These are phyloP conservation scores for Suhomyces sp. DNA, from an alignment of 805 yeast genomes.

Conservation along the genomic window DNA sequence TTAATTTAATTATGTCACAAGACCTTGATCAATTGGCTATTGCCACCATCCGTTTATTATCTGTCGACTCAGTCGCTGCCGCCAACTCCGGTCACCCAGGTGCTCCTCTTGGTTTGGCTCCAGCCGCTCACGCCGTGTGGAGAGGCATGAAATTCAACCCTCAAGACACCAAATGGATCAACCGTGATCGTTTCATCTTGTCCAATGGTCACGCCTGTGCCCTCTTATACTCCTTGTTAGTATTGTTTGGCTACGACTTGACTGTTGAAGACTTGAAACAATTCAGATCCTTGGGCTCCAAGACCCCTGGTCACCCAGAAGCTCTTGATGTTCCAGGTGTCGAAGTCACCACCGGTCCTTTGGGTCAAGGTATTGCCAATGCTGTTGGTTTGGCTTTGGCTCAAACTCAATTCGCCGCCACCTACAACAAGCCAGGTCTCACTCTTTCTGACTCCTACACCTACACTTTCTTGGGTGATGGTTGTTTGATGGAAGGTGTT, in stretches of 20 bases:
- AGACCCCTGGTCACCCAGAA: slow-evolving; percentile 98
- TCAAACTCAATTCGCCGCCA: slow-evolving; percentile 86
- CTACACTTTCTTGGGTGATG: slow-evolving; percentile 88
- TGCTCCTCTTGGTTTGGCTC: slow-evolving; percentile 98
- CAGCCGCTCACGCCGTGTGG: slow-evolving; percentile 87
- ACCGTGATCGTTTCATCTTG: slow-evolving; percentile 92
- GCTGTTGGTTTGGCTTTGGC: slow-evolving; percentile 98
- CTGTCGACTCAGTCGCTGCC: slow-evolving; percentile 81
- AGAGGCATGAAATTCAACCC: slow-evolving; percentile 84
- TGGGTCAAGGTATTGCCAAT: slow-evolving; percentile 96
- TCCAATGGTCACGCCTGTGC: slow-evolving; percentile 98
- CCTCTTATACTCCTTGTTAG: slow-evolving; percentile 78
- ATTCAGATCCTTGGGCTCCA: slow-evolving; percentile 87
- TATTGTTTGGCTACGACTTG: slow-evolving; percentile 79
- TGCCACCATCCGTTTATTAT: slow-evolving; percentile 82
- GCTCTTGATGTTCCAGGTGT: slow-evolving; percentile 78
- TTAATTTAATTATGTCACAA: slow-evolving; percentile 19
- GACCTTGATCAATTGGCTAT: slow-evolving; percentile 69
- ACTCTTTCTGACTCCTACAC: slow-evolving; percentile 71
- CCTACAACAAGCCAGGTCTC: slow-evolving; percentile 85
- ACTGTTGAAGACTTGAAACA: slow-evolving; percentile 81
- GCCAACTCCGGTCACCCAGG: slow-evolving; percentile 99
- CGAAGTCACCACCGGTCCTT: slow-evolving; percentile 97
- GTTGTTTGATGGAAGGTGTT: slow-evolving; percentile 98
- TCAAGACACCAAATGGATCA: slow-evolving; percentile 85